Base-by-base conservation (phyloP, 1,284 basidiomycete species). In the Paramarasmius palmivorus region DNA sequence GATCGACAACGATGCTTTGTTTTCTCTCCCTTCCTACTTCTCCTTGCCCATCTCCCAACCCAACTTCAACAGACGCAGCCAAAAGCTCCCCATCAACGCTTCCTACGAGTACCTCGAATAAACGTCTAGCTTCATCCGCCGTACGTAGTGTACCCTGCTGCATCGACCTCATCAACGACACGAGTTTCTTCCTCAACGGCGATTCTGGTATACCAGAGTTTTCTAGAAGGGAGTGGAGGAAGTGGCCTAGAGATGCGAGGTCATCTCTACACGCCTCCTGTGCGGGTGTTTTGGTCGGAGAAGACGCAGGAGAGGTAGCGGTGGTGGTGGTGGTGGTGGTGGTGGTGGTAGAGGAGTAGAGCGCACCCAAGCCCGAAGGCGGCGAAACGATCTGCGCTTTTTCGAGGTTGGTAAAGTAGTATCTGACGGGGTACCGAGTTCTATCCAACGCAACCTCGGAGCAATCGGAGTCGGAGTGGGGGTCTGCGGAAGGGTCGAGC, bases 341-440 rank as follows among this genome's bases (percentile, higher is more conserved):
- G n/a, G n/a, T n/a, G n/a, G n/a, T n/a, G n/a, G n/a, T n/a, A n/a
- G n/a, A n/a, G 42, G 45, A 46, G 25, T 50, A 49, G 3, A 35
- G 46, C 14, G 20, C 22, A 34, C 48, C 50, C 45, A 15, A 38
- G 44, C 41, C 35, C 37, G 34, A 49, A 32, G 14, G 14, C 46
- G 38, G 40, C 62, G 59, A 40, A 60, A 60, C 51, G 65, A 65
- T 20, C 44, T 51, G 29, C 0, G 77, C 75, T 20, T 65, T 55
- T 1, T 72, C 65, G 36, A 77, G 71, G 57, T 79, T 67, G 35
- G 69, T 68, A 48, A 76, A 69, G 54, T 78, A 79, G 59, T 81
- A 79, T 52, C 70, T 72, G 22, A 80, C 77, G 0, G 77, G 77
- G 57, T 71, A 76, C 14, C 54, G 57, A n/a, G 66, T 64, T 32